Percentiles rank a stretch among this genome's conserved stretches.
These are phyloP conservation scores for Pharnaceum exiguum DNA, from an alignment of 148 eudicot genomes.

Conservation along the genomic window DNA sequence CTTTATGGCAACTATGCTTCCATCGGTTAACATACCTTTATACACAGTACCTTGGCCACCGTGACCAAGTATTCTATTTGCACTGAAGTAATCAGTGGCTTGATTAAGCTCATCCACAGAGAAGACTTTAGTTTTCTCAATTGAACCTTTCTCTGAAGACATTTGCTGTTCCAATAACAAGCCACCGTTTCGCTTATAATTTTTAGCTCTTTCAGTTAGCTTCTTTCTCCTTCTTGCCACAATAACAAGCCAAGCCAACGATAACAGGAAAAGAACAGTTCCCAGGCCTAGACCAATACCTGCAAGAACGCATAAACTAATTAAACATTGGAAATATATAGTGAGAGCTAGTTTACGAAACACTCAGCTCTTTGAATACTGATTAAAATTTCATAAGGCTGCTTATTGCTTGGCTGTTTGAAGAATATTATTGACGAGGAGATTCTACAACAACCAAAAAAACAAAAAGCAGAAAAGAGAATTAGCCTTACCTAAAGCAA, in stretches of 20 bases:
- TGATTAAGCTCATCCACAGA: not conserved
- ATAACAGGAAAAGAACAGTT: conserved; percentile 2
- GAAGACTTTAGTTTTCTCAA: not conserved
- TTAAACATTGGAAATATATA: too few species aligned
- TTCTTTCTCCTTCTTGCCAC: conserved; percentile 7
- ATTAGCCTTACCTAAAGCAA: conserved; percentile 12
- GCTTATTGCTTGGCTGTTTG: too few species aligned
- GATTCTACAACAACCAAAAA: too few species aligned
- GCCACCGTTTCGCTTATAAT: not conserved
- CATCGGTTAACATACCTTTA: not conserved
- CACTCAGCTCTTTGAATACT: too few species aligned
- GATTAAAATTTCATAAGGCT: too few species aligned
- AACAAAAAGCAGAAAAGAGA: too few species aligned
- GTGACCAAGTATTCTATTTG: not conserved
- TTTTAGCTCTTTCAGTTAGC: not conserved
- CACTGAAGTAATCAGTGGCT: conserved; percentile 1
- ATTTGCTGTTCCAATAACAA: not conserved
- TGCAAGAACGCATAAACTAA: too few species aligned
- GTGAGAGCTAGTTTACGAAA: too few species aligned
- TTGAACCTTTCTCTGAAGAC: not conserved
- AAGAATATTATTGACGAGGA: too few species aligned
- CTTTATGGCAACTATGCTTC: conserved; percentile 1
- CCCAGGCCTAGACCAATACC: conserved; percentile 19
- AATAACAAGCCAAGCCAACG: conserved; percentile 1
- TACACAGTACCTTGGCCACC: conserved; percentile 14